Conservation (phyloP, 2,329 filamentous ascomycete genomes). For the Ophiostoma tasmaniense region DNA sequence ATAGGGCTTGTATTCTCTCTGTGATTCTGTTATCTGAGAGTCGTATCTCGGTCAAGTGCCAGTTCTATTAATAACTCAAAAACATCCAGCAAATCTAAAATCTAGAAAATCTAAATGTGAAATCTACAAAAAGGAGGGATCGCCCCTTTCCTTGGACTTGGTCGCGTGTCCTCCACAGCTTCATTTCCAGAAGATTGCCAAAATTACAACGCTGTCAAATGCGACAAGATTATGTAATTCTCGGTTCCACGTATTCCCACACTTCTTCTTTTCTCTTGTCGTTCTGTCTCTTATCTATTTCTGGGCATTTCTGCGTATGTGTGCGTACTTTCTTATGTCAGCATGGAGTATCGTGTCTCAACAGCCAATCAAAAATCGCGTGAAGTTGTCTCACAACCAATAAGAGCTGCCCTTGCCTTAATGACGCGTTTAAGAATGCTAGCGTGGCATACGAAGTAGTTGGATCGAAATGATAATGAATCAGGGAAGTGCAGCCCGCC, state of each 20-base stretch:
- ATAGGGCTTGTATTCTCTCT: background rate
- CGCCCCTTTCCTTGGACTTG: background rate
- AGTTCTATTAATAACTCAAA: background rate
- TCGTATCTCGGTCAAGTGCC: background rate
- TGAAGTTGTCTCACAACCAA: background rate
- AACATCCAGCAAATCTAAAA: background rate
- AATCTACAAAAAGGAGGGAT: background rate
- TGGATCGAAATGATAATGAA: background rate
- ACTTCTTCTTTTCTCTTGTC: background rate
- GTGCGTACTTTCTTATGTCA: background rate
- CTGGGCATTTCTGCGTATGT: background rate
- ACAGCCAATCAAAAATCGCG: background rate
- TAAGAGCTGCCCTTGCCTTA: background rate
- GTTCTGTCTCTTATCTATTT: background rate
- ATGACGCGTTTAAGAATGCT: background rate
- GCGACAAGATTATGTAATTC: background rate
- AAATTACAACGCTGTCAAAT: background rate
- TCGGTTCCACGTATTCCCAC: background rate
- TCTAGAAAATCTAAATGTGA: background rate
- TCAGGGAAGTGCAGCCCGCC: background rate
- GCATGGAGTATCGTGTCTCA: background rate
- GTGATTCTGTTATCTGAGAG: background rate
- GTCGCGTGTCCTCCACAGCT: background rate
- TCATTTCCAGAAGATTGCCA: conserved; percentile 1
- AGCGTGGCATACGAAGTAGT: background rate